These are phyloP conservation scores for Ceriops decandra DNA, from an alignment of 345 rosid species.

Conservation along the genomic window DNA sequence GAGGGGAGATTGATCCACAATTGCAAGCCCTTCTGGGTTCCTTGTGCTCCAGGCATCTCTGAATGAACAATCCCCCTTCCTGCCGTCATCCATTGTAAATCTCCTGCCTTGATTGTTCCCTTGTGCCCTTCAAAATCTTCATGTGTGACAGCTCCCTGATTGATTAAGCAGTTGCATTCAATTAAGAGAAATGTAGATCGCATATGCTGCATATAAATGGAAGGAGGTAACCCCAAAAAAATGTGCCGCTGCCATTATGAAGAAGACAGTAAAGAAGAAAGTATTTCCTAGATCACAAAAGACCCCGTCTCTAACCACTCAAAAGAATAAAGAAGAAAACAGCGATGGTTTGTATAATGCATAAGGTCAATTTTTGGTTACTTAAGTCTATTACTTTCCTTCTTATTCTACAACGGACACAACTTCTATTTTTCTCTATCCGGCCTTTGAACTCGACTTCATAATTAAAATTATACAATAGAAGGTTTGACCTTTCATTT, in stretches of 20 bases:
- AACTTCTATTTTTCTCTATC: not conserved
- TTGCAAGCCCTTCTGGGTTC: constrained; percentile 78
- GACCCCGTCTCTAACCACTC: too few species aligned
- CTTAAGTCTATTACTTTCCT: not conserved
- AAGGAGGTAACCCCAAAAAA: too few species aligned
- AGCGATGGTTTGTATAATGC: too few species aligned
- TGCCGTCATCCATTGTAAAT: constrained; percentile 95
- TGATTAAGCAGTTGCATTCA: not conserved
- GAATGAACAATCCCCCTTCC: constrained; percentile 96
- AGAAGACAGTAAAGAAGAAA: too few species aligned
- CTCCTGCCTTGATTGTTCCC: constrained; percentile 77
- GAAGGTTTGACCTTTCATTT: not conserved
- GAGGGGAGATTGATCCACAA: constrained; percentile 90
- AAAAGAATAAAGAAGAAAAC: too few species aligned
- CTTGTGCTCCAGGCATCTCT: constrained; percentile 81
- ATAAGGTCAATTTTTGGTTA: not conserved
- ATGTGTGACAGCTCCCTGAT: constrained; percentile 63
- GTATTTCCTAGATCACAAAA: too few species aligned
- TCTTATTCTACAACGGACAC: not conserved
- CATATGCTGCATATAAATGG: too few species aligned
- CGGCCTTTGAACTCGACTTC: too few species aligned
- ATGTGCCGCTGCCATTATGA: too few species aligned
- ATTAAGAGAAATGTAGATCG: not conserved
- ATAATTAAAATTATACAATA: not conserved
- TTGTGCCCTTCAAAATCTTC: constrained; percentile 90